Conservation (phyloP, 2,329 filamentous ascomycete species). For the Annulohypoxylon truncatum region DNA sequence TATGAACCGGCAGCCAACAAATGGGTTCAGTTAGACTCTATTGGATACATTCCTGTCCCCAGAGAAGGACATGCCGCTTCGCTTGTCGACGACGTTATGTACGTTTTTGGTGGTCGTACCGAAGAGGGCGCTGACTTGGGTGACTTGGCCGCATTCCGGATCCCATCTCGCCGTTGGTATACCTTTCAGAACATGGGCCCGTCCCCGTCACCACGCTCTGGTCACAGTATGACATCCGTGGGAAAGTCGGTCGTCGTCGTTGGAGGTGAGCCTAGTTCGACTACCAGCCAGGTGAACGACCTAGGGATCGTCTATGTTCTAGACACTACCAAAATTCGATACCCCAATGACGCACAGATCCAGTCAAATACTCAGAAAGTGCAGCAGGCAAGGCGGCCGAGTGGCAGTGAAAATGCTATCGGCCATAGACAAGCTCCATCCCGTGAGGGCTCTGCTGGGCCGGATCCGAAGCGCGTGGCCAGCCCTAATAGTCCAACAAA, state of each 20-base stretch:
- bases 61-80: conserved; percentile 95
- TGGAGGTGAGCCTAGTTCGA: conserved; percentile 93
- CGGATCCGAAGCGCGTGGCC: conserved; percentile 61
- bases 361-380: conserved; percentile 54
- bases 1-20: conserved; percentile 86
- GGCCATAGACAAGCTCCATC: conserved; percentile 54
- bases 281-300: conserved; percentile 82
- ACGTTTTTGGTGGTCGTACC: conserved; percentile 95
- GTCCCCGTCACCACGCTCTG: conserved; percentile 90
- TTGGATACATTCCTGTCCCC: conserved; percentile 94
- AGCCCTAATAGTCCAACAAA: conserved; percentile 52
- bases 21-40: conserved; percentile 93
- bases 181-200: conserved; percentile 99
- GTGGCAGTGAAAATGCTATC: conserved; percentile 47
- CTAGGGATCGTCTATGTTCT: conserved; percentile 90
- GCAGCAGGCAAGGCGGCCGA: conserved; percentile 57
- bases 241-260: conserved; percentile 93
- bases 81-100: conserved; percentile 98
- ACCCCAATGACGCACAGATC: conserved; percentile 79
- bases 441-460: conserved; percentile 65
- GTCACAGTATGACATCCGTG: conserved; percentile 96
- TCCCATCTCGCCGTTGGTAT: conserved; percentile 90
- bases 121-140: conserved; percentile 93
- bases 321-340: conserved; percentile 95
- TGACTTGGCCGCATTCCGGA: conserved; percentile 84